Conservation (phyloP, 1,139 yeast genomes). For the Blastobotrys elegans region DNA sequence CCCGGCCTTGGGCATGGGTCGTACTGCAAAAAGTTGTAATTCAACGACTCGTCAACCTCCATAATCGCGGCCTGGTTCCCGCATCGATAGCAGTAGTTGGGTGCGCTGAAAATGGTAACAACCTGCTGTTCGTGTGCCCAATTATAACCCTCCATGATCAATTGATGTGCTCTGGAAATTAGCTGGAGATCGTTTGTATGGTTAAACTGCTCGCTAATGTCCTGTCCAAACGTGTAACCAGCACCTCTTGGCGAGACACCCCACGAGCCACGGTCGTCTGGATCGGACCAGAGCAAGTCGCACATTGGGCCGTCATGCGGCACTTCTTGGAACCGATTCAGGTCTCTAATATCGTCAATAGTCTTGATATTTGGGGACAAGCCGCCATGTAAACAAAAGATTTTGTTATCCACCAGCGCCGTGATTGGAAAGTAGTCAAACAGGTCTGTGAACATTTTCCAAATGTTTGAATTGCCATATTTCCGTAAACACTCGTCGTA, state of each 20-base stretch:
- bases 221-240: constrained; percentile 88
- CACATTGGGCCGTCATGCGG: constrained; percentile 99
- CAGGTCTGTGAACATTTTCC: constrained; percentile 74
- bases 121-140: constrained; percentile 55
- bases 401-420: constrained; percentile 77
- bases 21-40: constrained; percentile 75
- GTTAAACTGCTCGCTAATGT: constrained; percentile 79
- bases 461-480: constrained; percentile 92
- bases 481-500: constrained; percentile 96
- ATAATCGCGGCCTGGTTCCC: constrained; percentile 99
- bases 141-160: constrained; percentile 96
- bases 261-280: constrained; percentile 96
- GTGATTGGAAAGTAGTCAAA: constrained; percentile 94
- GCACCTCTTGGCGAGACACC: constrained; percentile 98
- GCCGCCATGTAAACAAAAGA: constrained; percentile 96
- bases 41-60: constrained; percentile 77
- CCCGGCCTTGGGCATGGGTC: constrained; percentile 96
- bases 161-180: constrained; percentile 95
- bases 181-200: constrained; percentile 75
- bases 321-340: constrained; percentile 90
- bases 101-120: constrained; percentile 96
- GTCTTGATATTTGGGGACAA: constrained; percentile 88
- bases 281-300: constrained; percentile 95
- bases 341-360: constrained; percentile 80
- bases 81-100: constrained; percentile 94